Evolutionary conservation across 2,329 filamentous ascomycete genomes (phyloP).

Genomic region (Colletotrichum nymphaeae): DNA sequence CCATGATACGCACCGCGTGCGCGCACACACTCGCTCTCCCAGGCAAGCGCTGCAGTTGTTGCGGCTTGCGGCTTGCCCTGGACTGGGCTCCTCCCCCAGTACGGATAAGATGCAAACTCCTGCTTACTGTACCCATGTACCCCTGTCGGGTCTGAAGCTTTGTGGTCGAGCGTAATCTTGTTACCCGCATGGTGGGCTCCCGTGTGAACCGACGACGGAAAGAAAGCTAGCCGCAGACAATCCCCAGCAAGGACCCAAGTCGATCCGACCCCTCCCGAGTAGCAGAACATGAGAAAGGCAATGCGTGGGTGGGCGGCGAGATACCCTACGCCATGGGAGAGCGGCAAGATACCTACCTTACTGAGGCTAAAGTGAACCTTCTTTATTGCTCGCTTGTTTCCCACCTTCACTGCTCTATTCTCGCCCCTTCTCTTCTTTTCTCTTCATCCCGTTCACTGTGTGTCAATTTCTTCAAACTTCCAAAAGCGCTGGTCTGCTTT

Average conservation of each 20-base stretch:
- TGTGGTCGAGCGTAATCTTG: conserved; percentile 34
- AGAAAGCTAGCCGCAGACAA: conserved; percentile 36
- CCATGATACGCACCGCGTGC: conserved; percentile 19
- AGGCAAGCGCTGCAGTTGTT: conserved; percentile 1
- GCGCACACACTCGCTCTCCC: background rate
- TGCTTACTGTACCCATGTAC: conserved; percentile 21
- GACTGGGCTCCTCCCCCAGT: background rate
- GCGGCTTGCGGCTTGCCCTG: background rate
- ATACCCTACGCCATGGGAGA: conserved; percentile 7
- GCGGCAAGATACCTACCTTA: background rate
- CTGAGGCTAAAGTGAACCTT: conserved; percentile 16
- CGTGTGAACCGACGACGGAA: conserved; percentile 38
- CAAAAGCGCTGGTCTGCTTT: conserved; percentile 65
- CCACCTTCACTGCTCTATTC: conserved; percentile 40
- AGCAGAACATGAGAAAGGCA: conserved; percentile 21
- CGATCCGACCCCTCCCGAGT: conserved; percentile 32
- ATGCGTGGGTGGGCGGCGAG: conserved; percentile 21
- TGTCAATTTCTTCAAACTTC: conserved; percentile 45
- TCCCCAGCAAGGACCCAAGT: conserved; percentile 34
- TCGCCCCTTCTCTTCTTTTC: conserved; percentile 39
- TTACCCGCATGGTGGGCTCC: conserved; percentile 34
- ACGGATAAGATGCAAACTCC: background rate
- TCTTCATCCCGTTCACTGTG: conserved; percentile 39
- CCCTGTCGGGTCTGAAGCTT: conserved; percentile 36
- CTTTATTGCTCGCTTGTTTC: conserved; percentile 36